A percentile compares a stretch with the other conserved stretches of the same genome.
Conservation (phyloP, 148 eudicot species). For the Silene latifolia region DNA sequence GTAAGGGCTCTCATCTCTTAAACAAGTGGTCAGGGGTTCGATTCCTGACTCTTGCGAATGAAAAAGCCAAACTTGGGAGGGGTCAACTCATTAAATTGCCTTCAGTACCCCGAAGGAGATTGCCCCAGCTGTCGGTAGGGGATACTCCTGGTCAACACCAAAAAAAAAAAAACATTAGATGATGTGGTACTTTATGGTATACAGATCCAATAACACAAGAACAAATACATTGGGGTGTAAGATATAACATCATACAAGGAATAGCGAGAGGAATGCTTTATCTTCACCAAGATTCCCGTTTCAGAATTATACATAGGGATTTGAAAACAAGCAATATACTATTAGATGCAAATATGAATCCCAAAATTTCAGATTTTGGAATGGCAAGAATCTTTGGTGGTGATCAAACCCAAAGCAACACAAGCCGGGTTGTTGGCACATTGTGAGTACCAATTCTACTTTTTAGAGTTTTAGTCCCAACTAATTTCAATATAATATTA, state of each 20-base stretch:
- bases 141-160: no score
- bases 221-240: constrained; percentile 12
- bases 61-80: no score
- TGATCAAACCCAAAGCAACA: constrained; percentile 30
- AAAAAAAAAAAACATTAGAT: no score
- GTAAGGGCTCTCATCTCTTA: no score
- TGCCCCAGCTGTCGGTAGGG: no score
- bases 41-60: no score
- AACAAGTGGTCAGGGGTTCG: no score
- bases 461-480: no score
- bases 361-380: constrained; percentile 38
- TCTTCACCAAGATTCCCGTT: constrained; percentile 36
- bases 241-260: constrained; percentile 22
- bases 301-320: constrained; percentile 32
- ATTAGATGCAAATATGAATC: constrained; percentile 31
- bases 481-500: no score
- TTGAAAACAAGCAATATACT: constrained; percentile 35
- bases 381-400: constrained; percentile 27
- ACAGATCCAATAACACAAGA: constrained; percentile 14
- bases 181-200: no score
- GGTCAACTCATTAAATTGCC: no score
- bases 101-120: no score
- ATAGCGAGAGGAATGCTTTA: constrained; percentile 22
- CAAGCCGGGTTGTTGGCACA: constrained; percentile 31
- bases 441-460: constrained; percentile 15